Conservation (phyloP, 257 asterid genomes). For the Phtheirospermum japonicum region DNA sequence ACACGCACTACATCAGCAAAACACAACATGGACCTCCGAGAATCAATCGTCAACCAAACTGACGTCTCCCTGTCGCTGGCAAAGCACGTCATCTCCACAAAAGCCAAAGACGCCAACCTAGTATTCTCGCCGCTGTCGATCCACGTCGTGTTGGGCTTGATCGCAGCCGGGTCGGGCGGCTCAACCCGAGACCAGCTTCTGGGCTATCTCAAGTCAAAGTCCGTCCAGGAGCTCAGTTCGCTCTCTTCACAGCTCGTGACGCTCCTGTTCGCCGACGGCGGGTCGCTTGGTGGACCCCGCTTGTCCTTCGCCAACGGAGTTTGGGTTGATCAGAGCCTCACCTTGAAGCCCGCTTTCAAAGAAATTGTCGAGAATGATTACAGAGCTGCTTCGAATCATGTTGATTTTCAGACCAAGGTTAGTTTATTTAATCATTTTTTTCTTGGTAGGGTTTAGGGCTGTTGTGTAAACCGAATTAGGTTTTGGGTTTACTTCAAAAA, state of each 20-base stretch:
- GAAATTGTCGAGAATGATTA: constrained; percentile 36
- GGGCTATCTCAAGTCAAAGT: constrained; percentile 32
- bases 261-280: constrained; percentile 44
- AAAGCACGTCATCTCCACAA: constrained; percentile 37
- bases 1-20: too few relatives aligned
- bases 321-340: constrained; percentile 48
- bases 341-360: constrained; percentile 42
- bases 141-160: constrained; percentile 42
- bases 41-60: too few relatives aligned
- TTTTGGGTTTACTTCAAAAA: not conserved
- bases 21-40: too few relatives aligned
- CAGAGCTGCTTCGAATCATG: constrained; percentile 41
- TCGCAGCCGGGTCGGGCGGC: constrained; percentile 49
- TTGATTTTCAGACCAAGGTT: constrained; percentile 53
- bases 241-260: constrained; percentile 46
- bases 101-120: constrained; percentile 36
- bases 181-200: constrained; percentile 43
- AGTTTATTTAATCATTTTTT: too few relatives aligned
- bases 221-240: constrained; percentile 32
- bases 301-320: constrained; percentile 52
- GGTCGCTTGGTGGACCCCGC: too few relatives aligned
- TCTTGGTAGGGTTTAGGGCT: not conserved
- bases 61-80: constrained; percentile 43
- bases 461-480: not conserved
- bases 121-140: constrained; percentile 56